Conservation (phyloP, 805 yeast genomes). For the Tanozyma kutaoensis region DNA sequence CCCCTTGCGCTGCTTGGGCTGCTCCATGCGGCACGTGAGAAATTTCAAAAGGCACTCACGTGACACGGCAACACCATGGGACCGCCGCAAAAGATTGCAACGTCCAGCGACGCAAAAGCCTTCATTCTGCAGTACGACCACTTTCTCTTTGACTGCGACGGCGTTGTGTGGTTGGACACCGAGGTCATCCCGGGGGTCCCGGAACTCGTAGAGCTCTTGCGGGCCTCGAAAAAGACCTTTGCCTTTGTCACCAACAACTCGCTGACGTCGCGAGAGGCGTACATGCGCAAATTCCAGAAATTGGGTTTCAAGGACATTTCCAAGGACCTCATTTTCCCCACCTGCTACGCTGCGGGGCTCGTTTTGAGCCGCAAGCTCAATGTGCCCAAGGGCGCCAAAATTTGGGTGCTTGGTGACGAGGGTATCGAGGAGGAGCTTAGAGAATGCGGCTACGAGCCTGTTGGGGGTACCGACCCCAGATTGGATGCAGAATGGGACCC, state of each 20-base stretch:
- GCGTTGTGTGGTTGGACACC: conserved; percentile 28
- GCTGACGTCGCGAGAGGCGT: conserved; percentile 18
- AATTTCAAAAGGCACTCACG: too few species aligned
- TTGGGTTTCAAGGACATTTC: conserved; percentile 16
- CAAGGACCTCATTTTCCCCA: conserved; percentile 19
- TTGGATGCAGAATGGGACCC: conserved; percentile 14
- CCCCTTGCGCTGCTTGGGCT: conserved; percentile 36
- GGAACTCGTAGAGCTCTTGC: conserved; percentile 12
- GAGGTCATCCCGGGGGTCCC: conserved; percentile 18
- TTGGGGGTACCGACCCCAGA: conserved; percentile 20
- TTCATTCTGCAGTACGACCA: conserved; percentile 12
- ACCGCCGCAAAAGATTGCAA: too few species aligned
- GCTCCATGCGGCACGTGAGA: too few species aligned
- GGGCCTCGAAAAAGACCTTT: conserved; percentile 10
- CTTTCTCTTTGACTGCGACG: conserved; percentile 29
- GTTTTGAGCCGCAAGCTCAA: conserved; percentile 8
- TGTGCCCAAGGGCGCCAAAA: conserved; percentile 16
- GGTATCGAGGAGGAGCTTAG: conserved; percentile 23
- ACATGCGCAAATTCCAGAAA: conserved; percentile 16
- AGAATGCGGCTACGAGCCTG: conserved; percentile 17
- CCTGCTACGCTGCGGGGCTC: conserved; percentile 23
- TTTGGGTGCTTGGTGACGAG: conserved; percentile 27
- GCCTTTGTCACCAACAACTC: conserved; percentile 27
- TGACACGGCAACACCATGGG: too few species aligned
- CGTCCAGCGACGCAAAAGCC: too few species aligned